Base-by-base conservation (phyloP, 306 rosid genomes). In the Fragaria vesca region DNA sequence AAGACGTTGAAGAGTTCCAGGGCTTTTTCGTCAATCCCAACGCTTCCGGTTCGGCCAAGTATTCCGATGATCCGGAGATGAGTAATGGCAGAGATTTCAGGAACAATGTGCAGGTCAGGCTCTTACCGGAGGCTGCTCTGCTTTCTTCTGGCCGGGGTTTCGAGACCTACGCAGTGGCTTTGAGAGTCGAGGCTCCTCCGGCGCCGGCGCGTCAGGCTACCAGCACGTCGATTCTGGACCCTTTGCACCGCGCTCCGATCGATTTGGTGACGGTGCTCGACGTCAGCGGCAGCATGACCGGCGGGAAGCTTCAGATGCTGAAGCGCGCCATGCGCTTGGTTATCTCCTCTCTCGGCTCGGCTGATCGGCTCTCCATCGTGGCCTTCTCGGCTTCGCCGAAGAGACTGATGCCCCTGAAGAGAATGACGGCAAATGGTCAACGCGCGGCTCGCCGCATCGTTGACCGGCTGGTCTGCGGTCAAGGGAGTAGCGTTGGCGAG, bases 301-400 rank as follows among this genome's bases (percentile, higher is more conserved):
- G 94, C 1, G 85, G 91, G 6, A 93, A 93, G 80, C 81, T 93
- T 11, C 85, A 87, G 54, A 93, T 93, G 97, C 84, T 93, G 2
- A 90, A 93, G 83, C 94, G 94, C 67, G 90, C 96, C 52, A 87
- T 93, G 94, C 91, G 96, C 30, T 81, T 93, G 71, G 96, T 93
- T 7, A 73, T 93, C 9, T 86, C 93, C 0, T 91, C 96, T 0
- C 89, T 93, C 10, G 88, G 93, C 65, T 76, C 89, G 26, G 79
- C 87, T 11, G 97, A 93, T 57, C 82, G 97, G 65, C 94, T 93
- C n/a, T 93, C 93, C 11, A 80, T 93, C 16, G 94, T 93, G 75
- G 96, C 91, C 1, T 93, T 90, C 84, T 93, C 97, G 0, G 79
- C 87, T 21, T 20, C 72, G 0, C 45, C 94, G 1, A 91, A 85